Percentiles rank a stretch among this genome's conserved stretches.
These are phyloP conservation scores for Umbelopsis ramanniana DNA, from an alignment of 192 early-diverging fungal species.

Conservation along the genomic window DNA sequence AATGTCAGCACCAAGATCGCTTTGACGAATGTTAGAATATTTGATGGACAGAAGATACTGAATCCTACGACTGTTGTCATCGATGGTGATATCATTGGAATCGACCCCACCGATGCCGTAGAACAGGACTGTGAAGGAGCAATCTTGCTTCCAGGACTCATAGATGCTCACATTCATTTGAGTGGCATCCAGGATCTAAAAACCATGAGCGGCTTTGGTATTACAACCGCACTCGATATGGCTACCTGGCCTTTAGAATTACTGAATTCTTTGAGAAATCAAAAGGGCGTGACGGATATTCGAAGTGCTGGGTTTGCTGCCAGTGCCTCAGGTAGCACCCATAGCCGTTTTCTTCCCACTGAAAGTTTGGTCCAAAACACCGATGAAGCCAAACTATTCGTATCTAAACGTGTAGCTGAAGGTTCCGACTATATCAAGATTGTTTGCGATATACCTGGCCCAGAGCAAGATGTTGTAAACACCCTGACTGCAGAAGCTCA, in stretches of 20 bases:
- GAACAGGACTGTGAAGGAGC: not conserved
- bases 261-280: not conserved
- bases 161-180: slow-evolving; percentile 22
- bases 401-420: not conserved
- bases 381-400: not conserved
- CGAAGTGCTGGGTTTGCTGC: not conserved
- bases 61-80: slow-evolving; percentile 12
- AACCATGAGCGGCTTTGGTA: not conserved
- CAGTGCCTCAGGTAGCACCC: not conserved
- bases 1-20: not conserved
- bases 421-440: slow-evolving; percentile 20
- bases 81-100: not conserved
- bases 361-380: not conserved
- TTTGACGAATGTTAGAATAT: slow-evolving; percentile 10
- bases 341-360: slow-evolving; percentile 6
- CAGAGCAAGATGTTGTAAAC: not conserved
- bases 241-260: not conserved
- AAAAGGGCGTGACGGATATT: not conserved
- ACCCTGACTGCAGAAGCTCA: not conserved
- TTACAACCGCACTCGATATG: slow-evolving; percentile 21
- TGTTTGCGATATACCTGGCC: slow-evolving; percentile 15
- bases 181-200: not conserved
- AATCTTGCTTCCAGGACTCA: slow-evolving; percentile 16
- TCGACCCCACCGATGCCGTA: not conserved
- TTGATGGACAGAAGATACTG: slow-evolving; percentile 6